phyloP scores from a whole-genome alignment of 176 grass and related monocot species.

The Thinopyrum elongatum region DNA sequence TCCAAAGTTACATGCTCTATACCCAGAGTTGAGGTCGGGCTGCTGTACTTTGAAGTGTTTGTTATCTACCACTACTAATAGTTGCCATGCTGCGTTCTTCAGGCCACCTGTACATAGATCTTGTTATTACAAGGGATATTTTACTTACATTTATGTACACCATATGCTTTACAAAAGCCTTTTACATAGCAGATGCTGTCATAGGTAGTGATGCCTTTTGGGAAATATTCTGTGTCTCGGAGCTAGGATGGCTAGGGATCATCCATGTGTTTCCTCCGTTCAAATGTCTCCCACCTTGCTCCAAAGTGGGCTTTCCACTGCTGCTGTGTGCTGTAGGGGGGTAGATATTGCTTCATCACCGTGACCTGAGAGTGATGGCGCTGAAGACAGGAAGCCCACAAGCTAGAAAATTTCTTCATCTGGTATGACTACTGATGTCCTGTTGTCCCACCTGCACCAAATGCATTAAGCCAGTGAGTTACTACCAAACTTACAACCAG shows the following conservation, averaged over 20 bases:
- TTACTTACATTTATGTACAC: constrained; percentile 51
- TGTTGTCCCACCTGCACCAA: constrained; percentile 79
- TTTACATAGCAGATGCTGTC: constrained; percentile 25
- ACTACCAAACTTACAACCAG: not conserved
- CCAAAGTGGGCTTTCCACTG: constrained; percentile 96
- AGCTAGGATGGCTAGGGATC: constrained; percentile 87
- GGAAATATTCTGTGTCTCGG: constrained; percentile 88
- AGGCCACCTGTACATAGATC: constrained; percentile 14
- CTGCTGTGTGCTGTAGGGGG: constrained; percentile 66
- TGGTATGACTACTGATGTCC: constrained; percentile 79
- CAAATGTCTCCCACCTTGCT: constrained; percentile 84
- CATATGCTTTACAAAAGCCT: constrained; percentile 42
- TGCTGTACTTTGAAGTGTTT: constrained; percentile 21
- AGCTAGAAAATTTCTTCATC: constrained; percentile 90
- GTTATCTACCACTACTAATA: not conserved
- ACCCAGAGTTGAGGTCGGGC: constrained; percentile 4
- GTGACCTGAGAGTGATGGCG: constrained; percentile 42
- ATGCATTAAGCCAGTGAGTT: constrained; percentile 3
- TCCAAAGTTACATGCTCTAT: constrained; percentile 26
- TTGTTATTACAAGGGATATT: constrained; percentile 44
- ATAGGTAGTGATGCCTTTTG: constrained; percentile 41
- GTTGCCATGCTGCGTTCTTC: constrained; percentile 32
- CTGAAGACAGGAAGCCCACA: constrained; percentile 83
- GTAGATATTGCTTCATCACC: constrained; percentile 87
- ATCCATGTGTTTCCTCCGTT: constrained; percentile 64